Evolutionary conservation across 805 yeast species (phyloP), one percentile per base, ranked within the genome.

Genomic region (Lipomyces yamanashiensis): DNA sequence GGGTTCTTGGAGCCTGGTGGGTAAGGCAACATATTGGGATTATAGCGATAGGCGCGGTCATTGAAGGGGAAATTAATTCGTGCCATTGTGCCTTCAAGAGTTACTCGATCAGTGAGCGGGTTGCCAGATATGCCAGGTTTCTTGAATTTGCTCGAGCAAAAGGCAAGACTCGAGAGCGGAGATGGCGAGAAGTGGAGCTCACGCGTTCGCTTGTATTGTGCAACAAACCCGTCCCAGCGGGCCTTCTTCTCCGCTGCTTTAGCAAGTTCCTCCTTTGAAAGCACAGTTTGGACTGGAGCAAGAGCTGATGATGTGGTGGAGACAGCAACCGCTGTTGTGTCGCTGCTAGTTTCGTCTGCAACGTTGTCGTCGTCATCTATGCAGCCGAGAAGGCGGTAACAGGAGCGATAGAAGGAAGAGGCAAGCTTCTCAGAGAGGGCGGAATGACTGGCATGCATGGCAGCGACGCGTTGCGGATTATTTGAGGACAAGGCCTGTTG

Each of bases 11-110:
- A 36, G 7, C 49, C 57, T 12, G 43, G 44, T 21, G 66, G 66
- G 51, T 61, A 62, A 4, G 66, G 64, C 33, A 62, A 48, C 12
- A 62, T n/a, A 40, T 62, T 62, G 7, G 65, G 66, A 45, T 62
- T 62, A 50, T 48, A 62, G 34, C 48, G 55, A 8, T 39, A 10
- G 15, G 54, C 34, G 9, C 17, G 13, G 0, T 0, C 17, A 6
- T 10, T 19, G 33, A 19, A 6, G 17, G 36, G n/a, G 28, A 61
- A 61, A 9, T 36, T 39, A 45, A 61, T 28, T 12, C 58, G 48
- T 2, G 57, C 53, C 19, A 58, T 36, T 19, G 57, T 53, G 40
- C 64, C 58, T 49, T 61, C 64, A 28, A 15, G 40, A 3, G 53
- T 50, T 15, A 40, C 61, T 12, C 50, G 21, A 17, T 36, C n/a